These are phyloP conservation scores for Themeda triandra DNA, from an alignment of 176 grass and related monocot genomes.

Conservation along the genomic window DNA sequence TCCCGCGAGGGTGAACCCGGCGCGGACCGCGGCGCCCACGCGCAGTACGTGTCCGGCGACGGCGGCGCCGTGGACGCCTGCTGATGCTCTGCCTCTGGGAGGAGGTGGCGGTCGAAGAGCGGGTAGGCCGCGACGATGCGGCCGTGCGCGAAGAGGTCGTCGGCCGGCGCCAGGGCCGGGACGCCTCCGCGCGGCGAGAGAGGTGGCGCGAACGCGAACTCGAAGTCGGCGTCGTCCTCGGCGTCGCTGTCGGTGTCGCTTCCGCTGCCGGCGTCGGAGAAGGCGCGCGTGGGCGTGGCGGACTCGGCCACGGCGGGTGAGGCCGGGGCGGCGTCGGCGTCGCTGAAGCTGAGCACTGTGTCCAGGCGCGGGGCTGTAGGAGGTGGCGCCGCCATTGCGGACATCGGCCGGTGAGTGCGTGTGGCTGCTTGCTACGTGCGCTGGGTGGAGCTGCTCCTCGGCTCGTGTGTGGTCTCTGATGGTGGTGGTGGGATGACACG, in stretches of 20 bases:
- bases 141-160: slow-evolving; percentile 71
- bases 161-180: slow-evolving; percentile 5
- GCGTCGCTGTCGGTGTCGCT: not conserved
- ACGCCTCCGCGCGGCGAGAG: not conserved
- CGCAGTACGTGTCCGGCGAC: slow-evolving; percentile 45
- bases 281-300: not conserved
- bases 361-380: not conserved
- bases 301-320: not conserved
- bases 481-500: too few species aligned
- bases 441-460: too few species aligned
- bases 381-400: not conserved
- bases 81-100: too few species aligned
- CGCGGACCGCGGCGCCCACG: slow-evolving; percentile 52
- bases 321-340: not conserved
- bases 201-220: slow-evolving; percentile 59
- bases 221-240: slow-evolving; percentile 17
- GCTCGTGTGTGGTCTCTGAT: too few species aligned
- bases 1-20: slow-evolving; percentile 21
- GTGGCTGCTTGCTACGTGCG: too few species aligned
- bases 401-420: not conserved
- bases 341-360: slow-evolving; percentile 27
- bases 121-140: slow-evolving; percentile 61
- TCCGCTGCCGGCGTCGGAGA: not conserved
- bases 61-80: too few species aligned
- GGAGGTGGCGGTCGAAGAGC: slow-evolving; percentile 41